These are phyloP conservation scores for Pilobolus umbonatus DNA, from an alignment of 192 early-diverging fungal genomes.

Conservation along the genomic window DNA sequence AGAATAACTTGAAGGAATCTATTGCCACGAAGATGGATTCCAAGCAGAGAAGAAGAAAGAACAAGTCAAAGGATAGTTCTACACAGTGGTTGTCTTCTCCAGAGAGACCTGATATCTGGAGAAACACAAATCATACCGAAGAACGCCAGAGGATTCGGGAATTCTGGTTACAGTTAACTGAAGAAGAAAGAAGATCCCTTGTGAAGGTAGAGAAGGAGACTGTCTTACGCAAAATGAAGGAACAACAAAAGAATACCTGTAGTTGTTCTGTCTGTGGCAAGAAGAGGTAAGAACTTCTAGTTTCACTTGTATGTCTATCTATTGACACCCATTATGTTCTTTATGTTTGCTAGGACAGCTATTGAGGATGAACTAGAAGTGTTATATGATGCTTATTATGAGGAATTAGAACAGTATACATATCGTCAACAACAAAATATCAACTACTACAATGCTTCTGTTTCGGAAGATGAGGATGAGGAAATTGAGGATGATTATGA, in stretches of 20 bases:
- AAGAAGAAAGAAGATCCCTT: constrained; percentile 70
- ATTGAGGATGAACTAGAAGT: constrained; percentile 84
- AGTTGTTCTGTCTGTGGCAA: constrained; percentile 77
- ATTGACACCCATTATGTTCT: background rate
- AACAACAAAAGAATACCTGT: constrained; percentile 80
- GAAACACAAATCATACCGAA: constrained; percentile 62
- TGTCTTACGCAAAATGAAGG: constrained; percentile 85
- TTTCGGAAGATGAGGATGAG: constrained; percentile 18
- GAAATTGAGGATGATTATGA: constrained; percentile 37
- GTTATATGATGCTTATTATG: constrained; percentile 85
- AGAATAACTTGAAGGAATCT: no score
- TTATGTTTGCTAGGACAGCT: constrained; percentile 46
- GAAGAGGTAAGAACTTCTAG: constrained; percentile 54
- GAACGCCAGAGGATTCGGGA: constrained; percentile 76
- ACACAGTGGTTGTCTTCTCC: no score
- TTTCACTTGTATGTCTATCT: background rate
- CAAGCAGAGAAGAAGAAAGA: no score
- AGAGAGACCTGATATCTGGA: background rate
- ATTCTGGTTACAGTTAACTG: constrained; percentile 79
- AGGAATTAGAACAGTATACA: constrained; percentile 82
- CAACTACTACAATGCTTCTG: background rate
- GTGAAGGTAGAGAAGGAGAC: constrained; percentile 84
- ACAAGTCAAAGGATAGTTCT: no score
- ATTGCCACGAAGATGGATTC: no score
- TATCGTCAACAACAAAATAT: constrained; percentile 56